A percentile compares a stretch with the other conserved stretches of the same genome.
Evolutionary conservation across 352 stramenopile genomes (phyloP).

Genomic region (Pythium chondricola): DNA sequence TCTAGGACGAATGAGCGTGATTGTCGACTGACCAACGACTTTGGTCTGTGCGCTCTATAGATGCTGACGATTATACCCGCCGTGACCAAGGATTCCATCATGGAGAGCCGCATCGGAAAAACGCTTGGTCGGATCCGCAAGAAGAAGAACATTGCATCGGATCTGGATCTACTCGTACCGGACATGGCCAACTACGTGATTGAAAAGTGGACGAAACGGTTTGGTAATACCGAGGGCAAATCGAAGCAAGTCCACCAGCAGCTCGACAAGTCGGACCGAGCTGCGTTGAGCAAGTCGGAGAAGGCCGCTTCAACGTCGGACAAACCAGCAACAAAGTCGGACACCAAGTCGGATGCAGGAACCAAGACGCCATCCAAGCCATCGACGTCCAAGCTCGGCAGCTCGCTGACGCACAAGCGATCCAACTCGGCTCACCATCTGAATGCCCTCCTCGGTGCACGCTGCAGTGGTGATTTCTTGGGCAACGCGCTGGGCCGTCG

Average conservation of each 20-base stretch:
- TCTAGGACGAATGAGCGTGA: no score
- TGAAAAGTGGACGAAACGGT: constrained; percentile 40
- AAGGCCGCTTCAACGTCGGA: background rate
- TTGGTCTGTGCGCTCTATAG: constrained; percentile 11
- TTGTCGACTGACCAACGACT: background rate
- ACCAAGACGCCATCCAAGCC: background rate
- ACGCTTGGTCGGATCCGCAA: constrained; percentile 40
- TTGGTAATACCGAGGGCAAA: background rate
- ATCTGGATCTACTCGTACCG: constrained; percentile 19
- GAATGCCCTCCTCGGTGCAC: constrained; percentile 45
- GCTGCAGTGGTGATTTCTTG: constrained; percentile 4
- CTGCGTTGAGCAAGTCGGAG: background rate
- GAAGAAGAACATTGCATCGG: background rate
- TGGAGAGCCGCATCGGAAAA: constrained; percentile 46
- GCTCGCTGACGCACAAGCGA: constrained; percentile 3
- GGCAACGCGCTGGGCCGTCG: constrained; percentile 2
- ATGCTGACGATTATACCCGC: constrained; percentile 50
- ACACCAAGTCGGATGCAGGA: background rate
- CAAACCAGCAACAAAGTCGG: background rate
- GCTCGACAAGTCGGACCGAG: no score
- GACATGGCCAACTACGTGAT: constrained; percentile 49
- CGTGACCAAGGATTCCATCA: constrained; percentile 33
- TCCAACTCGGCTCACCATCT: constrained; percentile 66
- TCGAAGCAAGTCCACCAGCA: background rate
- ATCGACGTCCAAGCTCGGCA: background rate